A percentile compares a stretch with the other conserved stretches of the same genome.
phyloP scores from a whole-genome alignment of 2,329 filamentous ascomycete genomes.

The Ceratocystis colombiana region DNA sequence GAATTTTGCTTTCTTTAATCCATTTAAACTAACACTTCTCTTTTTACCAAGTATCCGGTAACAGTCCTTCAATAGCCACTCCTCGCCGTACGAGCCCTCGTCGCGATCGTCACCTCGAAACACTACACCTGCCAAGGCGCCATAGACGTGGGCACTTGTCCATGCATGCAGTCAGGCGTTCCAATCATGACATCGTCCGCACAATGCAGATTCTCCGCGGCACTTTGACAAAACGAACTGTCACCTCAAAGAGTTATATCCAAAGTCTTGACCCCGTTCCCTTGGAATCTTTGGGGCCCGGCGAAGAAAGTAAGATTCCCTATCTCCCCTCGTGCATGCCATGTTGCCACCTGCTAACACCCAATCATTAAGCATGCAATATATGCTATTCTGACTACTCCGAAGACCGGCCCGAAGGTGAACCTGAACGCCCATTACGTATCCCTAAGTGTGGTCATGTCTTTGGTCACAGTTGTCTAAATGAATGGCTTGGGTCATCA shows the following conservation, averaged over 20 bases:
- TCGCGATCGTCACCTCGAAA: slow-evolving; percentile 11
- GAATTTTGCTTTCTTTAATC: not conserved
- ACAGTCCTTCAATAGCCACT: not conserved
- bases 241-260: slow-evolving; percentile 41
- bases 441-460: slow-evolving; percentile 54
- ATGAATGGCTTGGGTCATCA: slow-evolving; percentile 54
- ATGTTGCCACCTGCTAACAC: not conserved
- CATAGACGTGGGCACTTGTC: slow-evolving; percentile 13
- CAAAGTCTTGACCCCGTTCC: slow-evolving; percentile 40
- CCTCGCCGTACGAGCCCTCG: slow-evolving; percentile 25
- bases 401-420: slow-evolving; percentile 46
- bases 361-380: slow-evolving; percentile 40
- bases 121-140: slow-evolving; percentile 3
- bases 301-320: slow-evolving; percentile 25
- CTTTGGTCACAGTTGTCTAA: slow-evolving; percentile 55
- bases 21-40: not conserved
- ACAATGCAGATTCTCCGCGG: slow-evolving; percentile 39
- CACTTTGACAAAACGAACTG: slow-evolving; percentile 36
- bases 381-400: slow-evolving; percentile 58
- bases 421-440: slow-evolving; percentile 47
- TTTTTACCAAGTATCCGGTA: not conserved
- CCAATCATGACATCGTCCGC: slow-evolving; percentile 20
- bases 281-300: slow-evolving; percentile 37
- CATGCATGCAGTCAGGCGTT: slow-evolving; percentile 8
- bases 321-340: not conserved